Evolutionary conservation across 2,329 filamentous ascomycete species (phyloP).

Genomic region (Ustilaginoidea virens): DNA sequence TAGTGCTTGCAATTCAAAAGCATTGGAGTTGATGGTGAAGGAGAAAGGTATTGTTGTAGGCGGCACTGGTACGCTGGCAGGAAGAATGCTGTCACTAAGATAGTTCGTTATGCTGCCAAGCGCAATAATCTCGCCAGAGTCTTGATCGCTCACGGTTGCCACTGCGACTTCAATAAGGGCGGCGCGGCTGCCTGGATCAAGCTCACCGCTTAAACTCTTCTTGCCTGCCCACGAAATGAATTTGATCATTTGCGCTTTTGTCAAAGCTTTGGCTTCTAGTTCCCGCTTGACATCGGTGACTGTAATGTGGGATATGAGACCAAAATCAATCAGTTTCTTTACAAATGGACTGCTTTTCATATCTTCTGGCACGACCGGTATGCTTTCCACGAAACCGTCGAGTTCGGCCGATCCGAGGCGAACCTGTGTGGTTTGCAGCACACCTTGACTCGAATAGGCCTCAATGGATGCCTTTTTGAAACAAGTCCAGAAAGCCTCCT

Average conservation of each 20-base stretch:
- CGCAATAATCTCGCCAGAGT: conserved; percentile 57
- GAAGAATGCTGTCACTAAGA: conserved; percentile 62
- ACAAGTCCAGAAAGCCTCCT: conserved; percentile 92
- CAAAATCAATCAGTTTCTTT: conserved; percentile 65
- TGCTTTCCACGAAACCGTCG: conserved; percentile 65
- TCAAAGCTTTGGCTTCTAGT: conserved; percentile 67
- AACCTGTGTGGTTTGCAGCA: conserved; percentile 71
- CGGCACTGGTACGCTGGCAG: conserved; percentile 66
- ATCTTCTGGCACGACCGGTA: conserved; percentile 70
- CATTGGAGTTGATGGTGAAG: conserved; percentile 58
- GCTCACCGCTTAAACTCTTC: conserved; percentile 54
- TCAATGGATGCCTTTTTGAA: conserved; percentile 73
- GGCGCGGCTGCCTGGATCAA: conserved; percentile 52
- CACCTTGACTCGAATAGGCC: conserved; percentile 73
- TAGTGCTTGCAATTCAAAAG: conserved; percentile 57
- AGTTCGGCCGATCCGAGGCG: conserved; percentile 56
- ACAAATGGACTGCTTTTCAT: conserved; percentile 64
- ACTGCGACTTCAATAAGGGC: conserved; percentile 67
- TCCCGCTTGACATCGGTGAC: conserved; percentile 74
- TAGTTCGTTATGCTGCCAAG: conserved; percentile 63
- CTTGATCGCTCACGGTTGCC: conserved; percentile 48
- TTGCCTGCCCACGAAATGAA: conserved; percentile 75
- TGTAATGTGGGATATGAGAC: conserved; percentile 75
- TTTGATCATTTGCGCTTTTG: conserved; percentile 59
- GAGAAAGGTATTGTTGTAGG: conserved; percentile 69